Conservation (phyloP, 352 stramenopile genomes). For the Poterioochromonas sp. region DNA sequence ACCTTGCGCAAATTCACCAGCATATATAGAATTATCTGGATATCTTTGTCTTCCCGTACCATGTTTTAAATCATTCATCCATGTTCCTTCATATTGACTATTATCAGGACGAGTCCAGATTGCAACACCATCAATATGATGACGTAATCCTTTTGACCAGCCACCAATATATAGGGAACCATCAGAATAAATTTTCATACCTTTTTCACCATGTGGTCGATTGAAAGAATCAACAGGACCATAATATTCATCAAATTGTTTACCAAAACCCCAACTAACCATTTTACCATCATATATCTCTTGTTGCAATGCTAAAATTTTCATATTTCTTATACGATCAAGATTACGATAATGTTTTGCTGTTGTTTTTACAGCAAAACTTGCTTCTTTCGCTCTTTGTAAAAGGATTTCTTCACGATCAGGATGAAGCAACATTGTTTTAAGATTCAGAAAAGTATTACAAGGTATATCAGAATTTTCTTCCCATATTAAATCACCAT, state of each 20-base stretch:
- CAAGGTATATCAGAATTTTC: neutral
- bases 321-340: neutral
- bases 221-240: neutral
- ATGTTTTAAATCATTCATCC: conserved; percentile 25
- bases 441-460: neutral
- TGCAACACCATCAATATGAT: neutral
- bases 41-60: neutral
- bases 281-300: no score
- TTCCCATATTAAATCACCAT: conserved; percentile 13
- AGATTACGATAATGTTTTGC: neutral
- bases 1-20: conserved; percentile 16
- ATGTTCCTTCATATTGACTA: conserved; percentile 16
- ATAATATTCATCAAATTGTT: conserved; percentile 28
- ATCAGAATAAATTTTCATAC: conserved; percentile 23
- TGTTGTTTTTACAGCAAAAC: neutral
- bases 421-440: neutral
- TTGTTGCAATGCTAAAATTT: neutral
- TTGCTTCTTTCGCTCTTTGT: neutral
- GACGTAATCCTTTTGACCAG: neutral
- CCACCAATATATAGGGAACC: neutral
- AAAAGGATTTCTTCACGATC: neutral
- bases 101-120: conserved; percentile 1
- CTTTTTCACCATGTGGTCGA: neutral
- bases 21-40: conserved; percentile 1
- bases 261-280: conserved; percentile 16